Percentiles rank a stretch among this genome's conserved stretches.
These are phyloP conservation scores for Solanum sejunctum DNA, from an alignment of 257 asterid species.

Conservation along the genomic window DNA sequence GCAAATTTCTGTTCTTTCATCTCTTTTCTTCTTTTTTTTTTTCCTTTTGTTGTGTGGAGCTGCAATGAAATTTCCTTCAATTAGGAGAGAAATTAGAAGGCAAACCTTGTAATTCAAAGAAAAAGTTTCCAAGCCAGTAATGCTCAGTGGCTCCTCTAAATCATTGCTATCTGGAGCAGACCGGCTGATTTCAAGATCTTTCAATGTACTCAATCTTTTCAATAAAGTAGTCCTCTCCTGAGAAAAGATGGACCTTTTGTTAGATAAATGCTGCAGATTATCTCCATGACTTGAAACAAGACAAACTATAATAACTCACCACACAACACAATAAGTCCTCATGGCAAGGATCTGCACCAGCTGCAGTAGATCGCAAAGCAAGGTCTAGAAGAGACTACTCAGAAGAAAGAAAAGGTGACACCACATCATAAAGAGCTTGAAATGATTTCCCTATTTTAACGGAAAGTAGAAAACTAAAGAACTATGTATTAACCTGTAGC, in stretches of 20 bases:
- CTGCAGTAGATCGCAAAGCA: conserved; percentile 91
- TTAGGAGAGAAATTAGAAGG: neutral
- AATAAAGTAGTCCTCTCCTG: conserved; percentile 83
- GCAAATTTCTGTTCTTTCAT: neutral
- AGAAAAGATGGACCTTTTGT: conserved; percentile 2
- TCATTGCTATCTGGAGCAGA: conserved; percentile 39
- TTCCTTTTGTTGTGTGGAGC: neutral
- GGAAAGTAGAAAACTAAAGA: neutral
- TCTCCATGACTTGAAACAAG: neutral
- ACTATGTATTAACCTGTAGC: conserved; percentile 57
- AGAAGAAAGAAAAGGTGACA: conserved; percentile 1
- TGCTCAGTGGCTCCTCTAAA: conserved; percentile 78
- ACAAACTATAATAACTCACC: conserved; percentile 43
- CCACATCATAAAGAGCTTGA: neutral
- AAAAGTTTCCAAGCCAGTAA: conserved; percentile 94
- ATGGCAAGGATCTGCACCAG: conserved; percentile 92
- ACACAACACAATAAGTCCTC: conserved; percentile 91
- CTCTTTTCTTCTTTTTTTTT: neutral
- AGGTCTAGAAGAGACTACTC: conserved; percentile 91
- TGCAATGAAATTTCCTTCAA: neutral
- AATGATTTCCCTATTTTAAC: neutral
- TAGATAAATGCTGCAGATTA: neutral
- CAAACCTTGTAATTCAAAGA: conserved; percentile 85
- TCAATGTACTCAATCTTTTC: conserved; percentile 77
- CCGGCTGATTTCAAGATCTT: conserved; percentile 66